phyloP scores from a whole-genome alignment of 2,329 filamentous ascomycete species.

The Ascocoryne sarcoides region DNA sequence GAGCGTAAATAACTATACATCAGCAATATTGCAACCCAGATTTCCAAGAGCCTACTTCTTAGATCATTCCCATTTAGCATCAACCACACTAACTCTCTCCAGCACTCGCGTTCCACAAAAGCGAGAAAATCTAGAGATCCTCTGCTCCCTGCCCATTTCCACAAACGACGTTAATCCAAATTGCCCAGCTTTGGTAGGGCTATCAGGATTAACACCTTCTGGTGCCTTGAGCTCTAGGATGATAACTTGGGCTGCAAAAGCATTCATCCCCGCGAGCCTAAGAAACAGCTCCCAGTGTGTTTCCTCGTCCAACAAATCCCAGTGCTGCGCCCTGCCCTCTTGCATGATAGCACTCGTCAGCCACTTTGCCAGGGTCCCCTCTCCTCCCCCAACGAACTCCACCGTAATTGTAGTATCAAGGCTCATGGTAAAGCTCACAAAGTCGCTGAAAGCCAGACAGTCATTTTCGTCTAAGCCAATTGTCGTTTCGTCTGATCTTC shows the following conservation, averaged over 20 bases:
- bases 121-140: constrained; percentile 39
- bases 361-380: constrained; percentile 45
- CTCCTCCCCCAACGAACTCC: constrained; percentile 42
- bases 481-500: constrained; percentile 35
- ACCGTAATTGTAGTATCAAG: constrained; percentile 34
- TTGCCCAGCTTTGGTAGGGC: constrained; percentile 14
- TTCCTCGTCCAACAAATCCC: constrained; percentile 43
- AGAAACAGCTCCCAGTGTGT: constrained; percentile 61
- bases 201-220: constrained; percentile 11
- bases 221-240: constrained; percentile 38
- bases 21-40: constrained; percentile 4
- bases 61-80: constrained; percentile 29
- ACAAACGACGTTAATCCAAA: constrained; percentile 47
- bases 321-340: constrained; percentile 6
- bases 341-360: constrained; percentile 43
- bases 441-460: constrained; percentile 20
- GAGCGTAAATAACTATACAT: constrained; percentile 1
- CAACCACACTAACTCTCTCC: constrained; percentile 43
- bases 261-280: constrained; percentile 57
- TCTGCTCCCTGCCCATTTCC: constrained; percentile 42
- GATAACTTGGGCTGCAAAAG: constrained; percentile 60
- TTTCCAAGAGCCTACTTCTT: not conserved
- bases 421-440: constrained; percentile 26
- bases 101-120: constrained; percentile 46
- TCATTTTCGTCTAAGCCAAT: constrained; percentile 18